A percentile compares a stretch with the other conserved stretches of the same genome.
These are phyloP conservation scores for Barnettozyma pratensis DNA, from an alignment of 805 yeast genomes.

Conservation along the genomic window DNA sequence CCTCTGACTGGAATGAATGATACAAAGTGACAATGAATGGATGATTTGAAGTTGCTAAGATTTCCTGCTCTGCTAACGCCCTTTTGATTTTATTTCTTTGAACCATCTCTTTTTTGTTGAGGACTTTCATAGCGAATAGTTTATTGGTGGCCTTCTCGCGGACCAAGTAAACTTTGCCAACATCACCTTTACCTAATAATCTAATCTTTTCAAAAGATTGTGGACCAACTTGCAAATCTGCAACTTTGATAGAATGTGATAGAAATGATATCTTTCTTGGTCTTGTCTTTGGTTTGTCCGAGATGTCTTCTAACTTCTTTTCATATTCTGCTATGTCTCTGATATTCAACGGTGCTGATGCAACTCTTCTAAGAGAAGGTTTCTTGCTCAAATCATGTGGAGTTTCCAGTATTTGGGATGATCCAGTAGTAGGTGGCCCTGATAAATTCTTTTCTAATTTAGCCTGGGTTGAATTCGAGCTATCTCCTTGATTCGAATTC, in stretches of 20 bases:
- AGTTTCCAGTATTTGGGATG: neutral
- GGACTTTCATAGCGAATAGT: slow-evolving; percentile 88
- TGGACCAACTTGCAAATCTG: slow-evolving; percentile 80
- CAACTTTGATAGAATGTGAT: slow-evolving; percentile 63
- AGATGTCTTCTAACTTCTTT: slow-evolving; percentile 13
- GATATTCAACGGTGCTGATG: slow-evolving; percentile 74
- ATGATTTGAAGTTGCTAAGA: slow-evolving; percentile 89
- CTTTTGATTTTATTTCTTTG: slow-evolving; percentile 91
- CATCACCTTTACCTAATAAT: slow-evolving; percentile 95
- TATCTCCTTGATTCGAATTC: slow-evolving; percentile 12
- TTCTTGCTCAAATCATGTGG: neutral
- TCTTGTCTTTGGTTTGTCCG: slow-evolving; percentile 21
- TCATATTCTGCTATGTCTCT: slow-evolving; percentile 15
- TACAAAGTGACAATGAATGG: slow-evolving; percentile 95
- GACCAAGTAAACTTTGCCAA: slow-evolving; percentile 92
- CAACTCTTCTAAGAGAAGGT: slow-evolving; percentile 60
- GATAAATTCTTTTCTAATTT: neutral
- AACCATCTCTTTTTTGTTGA: slow-evolving; percentile 89
- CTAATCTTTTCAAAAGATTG: slow-evolving; percentile 84
- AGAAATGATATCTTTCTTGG: slow-evolving; percentile 43
- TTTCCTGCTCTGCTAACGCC: slow-evolving; percentile 95
- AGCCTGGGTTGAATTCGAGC: too few species aligned
- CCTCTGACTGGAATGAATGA: slow-evolving; percentile 95
- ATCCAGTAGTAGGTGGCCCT: neutral
- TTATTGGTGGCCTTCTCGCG: slow-evolving; percentile 71